Base-by-base conservation (phyloP, 306 rosid species). In the cucumber (Cucumis sativus) region DNA sequence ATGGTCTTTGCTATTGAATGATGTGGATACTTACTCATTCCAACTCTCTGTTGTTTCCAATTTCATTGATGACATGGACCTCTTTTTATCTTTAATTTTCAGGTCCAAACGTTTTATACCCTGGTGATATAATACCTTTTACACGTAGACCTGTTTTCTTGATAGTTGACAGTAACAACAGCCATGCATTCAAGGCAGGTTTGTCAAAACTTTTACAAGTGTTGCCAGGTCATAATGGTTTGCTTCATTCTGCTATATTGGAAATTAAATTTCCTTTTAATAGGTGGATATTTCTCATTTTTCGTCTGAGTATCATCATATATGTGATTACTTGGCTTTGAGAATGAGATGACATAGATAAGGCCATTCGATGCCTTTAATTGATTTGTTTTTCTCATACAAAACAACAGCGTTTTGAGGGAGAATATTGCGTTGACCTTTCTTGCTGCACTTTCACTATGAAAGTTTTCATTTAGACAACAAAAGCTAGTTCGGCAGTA, bases 151-250 rank as follows among this genome's bases (percentile, higher is more conserved):
- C 98, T 77, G 96, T 96, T 79, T 96, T 96, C 91, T 81, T 96
- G 92, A 87, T 92, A 68, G 80, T 96, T 83, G 99, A 96, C 81
- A 92, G 99, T 77, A 95, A 92, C 88, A 89, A 83, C 88, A 96
- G 99, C 95, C 96, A 89, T 86, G 98, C 99, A 96, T 96, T 96
- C 99, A 96, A 96, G 99, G 99, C 99, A 96, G 99, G 99, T 96
- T 96, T 96, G 99, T 96, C 93, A 90, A 85, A 96, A 90, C 97
- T 90, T 88, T 77, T 82, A 76, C 82, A 83, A 83, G 78, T 80
- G 77, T 87, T 85, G 45, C 40, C 28, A 49, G 81, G 80, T 84
- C 82, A 43, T 39, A 35, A 80, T 39, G 75, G 74, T 78, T 84
- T 78, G 79, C 73, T 77, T 70, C 49, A 68, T 79, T 76, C 67